Base-by-base conservation (phyloP, 805 yeast genomes). In the Metschnikowia drakensbergensis region DNA sequence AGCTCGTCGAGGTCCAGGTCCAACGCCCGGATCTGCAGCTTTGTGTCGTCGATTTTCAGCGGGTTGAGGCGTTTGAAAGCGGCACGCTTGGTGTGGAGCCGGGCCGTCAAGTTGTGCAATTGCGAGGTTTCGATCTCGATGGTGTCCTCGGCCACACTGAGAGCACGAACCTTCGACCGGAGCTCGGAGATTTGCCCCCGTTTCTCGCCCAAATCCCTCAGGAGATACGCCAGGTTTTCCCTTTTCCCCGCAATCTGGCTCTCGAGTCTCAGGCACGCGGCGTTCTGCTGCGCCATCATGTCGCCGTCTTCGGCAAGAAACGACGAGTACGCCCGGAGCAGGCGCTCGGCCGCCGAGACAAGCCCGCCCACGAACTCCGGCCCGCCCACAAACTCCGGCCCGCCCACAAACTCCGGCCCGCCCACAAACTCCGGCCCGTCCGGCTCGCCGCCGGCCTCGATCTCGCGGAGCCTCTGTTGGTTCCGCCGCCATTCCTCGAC, bases 1-100 rank as follows among this genome's bases (percentile, higher is more conserved):
- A 82, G 57, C 0, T 71, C 72, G 7, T 88, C 94, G 8, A 82
- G 58, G 28, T 65, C 69, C 45, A 49, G 53, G 42, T 70, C 75
- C 33, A 67, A 49, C 27, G 32, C 32, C 29, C 50, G 53, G 9
- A 48, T 37, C 6, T 81, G 64, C 31, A 66, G 58, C 8, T 60
- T 55, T 38, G 78, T 76, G 6, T 69, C 69, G 0, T 59, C 54
- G 17, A 66, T 66, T 1, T 82, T 71, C 10, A 73, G 53, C 3
- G 47, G 47, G 6, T 63, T 67, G 1, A 79, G 49, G 0, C 52
- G 42, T 0, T 62, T 60, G 2, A 75, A 36, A 22, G 58, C 41
- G 51, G 53, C 47, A 40, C 58, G 60, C 22, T 48, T 46, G 11
- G 50, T 51, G 0, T 60, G 54, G 31, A 79, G 61, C 40, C 73